Evolutionary conservation across 352 stramenopile genomes (phyloP).

Genomic region (Pythium volutum): DNA sequence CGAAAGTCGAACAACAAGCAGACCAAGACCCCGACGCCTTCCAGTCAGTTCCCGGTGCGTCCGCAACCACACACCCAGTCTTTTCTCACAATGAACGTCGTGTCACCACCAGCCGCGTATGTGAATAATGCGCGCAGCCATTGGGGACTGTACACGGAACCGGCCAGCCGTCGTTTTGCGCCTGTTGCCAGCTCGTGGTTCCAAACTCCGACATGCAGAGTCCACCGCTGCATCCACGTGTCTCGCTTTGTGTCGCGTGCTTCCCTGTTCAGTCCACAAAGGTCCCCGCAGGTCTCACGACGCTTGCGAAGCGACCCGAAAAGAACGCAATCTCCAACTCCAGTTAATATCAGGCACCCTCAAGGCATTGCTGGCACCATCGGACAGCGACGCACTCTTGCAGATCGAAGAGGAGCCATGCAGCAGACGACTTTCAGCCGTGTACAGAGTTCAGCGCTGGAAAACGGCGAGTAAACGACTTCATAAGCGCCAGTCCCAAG

Average conservation of each 20-base stretch:
- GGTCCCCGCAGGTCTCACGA: not conserved
- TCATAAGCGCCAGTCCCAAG: not conserved
- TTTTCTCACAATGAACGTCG: too few species aligned
- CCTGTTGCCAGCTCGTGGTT: not conserved
- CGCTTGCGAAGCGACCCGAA: not conserved
- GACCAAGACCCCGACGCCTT: not conserved
- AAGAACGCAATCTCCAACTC: not conserved
- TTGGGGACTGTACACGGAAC: not conserved
- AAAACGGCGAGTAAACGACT: not conserved
- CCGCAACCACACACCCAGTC: too few species aligned
- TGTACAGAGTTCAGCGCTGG: not conserved
- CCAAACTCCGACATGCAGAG: not conserved
- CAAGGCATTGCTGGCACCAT: too few species aligned
- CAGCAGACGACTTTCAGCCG: not conserved
- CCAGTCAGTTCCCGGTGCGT: too few species aligned
- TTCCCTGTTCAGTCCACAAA: not conserved
- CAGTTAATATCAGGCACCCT: not conserved
- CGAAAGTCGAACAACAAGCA: not conserved
- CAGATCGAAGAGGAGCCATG: not conserved
- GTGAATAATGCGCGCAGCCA: not conserved
- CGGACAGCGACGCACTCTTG: not conserved
- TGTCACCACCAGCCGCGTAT: not conserved
- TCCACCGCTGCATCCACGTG: not conserved
- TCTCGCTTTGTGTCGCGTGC: not conserved
- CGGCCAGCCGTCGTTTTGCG: not conserved